Evolutionary conservation across 83 land plant species (phyloP), one percentile per base, ranked within the genome.

Genomic region (Picea abies): DNA sequence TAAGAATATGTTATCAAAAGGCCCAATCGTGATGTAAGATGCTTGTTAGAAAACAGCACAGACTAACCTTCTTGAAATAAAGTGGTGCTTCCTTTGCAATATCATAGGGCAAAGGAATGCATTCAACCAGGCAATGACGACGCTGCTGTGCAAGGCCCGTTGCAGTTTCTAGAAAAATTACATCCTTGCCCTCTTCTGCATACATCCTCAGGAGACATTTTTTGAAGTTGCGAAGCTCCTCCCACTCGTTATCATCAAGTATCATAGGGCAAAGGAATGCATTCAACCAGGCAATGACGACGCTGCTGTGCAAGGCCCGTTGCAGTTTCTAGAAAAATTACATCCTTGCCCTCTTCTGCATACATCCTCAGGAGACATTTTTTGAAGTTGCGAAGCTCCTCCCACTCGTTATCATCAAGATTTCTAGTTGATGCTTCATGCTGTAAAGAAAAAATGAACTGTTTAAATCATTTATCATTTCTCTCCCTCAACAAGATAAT

Each of bases 131-230:
- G 68, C 99, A 97, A 86, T 97, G 99, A 22, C 96, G 93, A 10
- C 88, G 85, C 78, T 94, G 98, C 72, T 86, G 90, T 6, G 92
- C 86, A 65, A 97, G 86, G 3, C 87, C 89, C 86, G 92, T 88
- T 22, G 90, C 98, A 22, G 98, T 97, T 83, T 97, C 98, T 29
- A 96, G 83, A 82, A 97, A 97, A n/a, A 97, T 72, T 4, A 94
- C 91, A 78, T 94, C 97, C 82, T 93, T 96, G 15, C 91, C 93
- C 82, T 94, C 93, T 65, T 83, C 85, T 32, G 84, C 87, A 85
- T 96, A 97, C 99, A 97, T 97, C 90, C 82, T 90, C 7, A 97
- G 87, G 6, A 97, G 89, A 85, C 99, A 97, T 79, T 97, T 97
- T 84, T 97, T 97, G 92, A 94, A 97, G 86, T 97, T 97, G 10